Evolutionary conservation across 345 rosid species (phyloP), one percentile per base, ranked within the genome.

Genomic region (Syzygium aqueum): DNA sequence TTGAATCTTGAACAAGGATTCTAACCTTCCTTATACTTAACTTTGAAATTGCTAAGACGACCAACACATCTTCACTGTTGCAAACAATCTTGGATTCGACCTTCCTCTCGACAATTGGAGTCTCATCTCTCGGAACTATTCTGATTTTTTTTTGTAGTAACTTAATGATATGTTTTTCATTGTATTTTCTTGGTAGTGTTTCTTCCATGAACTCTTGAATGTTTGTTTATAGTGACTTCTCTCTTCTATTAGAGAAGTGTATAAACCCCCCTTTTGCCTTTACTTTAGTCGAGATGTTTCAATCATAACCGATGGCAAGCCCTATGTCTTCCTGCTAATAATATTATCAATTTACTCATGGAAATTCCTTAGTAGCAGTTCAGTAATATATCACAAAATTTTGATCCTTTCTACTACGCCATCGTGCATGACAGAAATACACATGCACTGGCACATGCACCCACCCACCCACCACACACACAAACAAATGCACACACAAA

Each of bases 41-140:
- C 86, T 89, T 88, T 3, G 89, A 90, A 89, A 91, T 57, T 84
- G 94, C 92, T 83, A 91, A 82, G 89, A 89, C 25, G 61, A 87
- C 83, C 43, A 33, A 40, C 46, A 85, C 88, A 85, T 85, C 73
- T 67, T 88, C 89, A 43, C 21, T 87, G 23, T 78, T 63, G 63
- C 50, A 51, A 54, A 43, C 77, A 87, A 59, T 87, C 77, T 87
- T 89, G 88, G 91, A 92, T 85, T 89, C 91, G 57, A 91, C 46
- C 40, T 17, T 67, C 78, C 40, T 67, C 78, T 40, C 4, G 46
- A 17, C 46, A 33, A 21, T 33, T 30, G 37, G 10, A 17, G 78
- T 67, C 23, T 33, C 33, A 8, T 67, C 43, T 17, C 46, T 67
- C 19, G 13, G 46, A 67, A 67, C 46, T 65, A 65, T 30, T 16